Conservation (phyloP, 768 basidiomycete species). For the Rhodosporidiobolus sp. region DNA sequence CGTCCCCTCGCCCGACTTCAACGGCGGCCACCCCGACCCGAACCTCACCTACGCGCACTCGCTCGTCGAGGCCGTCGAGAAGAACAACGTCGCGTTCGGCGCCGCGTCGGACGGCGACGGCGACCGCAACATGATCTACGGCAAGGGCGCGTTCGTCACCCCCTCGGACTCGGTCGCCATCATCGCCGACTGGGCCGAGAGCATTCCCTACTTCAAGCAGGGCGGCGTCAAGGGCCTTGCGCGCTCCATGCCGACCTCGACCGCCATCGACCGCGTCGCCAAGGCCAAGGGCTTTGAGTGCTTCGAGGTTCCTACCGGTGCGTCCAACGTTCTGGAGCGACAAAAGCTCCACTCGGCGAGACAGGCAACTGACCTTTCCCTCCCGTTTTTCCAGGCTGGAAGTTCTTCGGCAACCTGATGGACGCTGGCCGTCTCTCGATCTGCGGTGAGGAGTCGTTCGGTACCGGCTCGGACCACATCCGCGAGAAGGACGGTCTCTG, state of each 20-base stretch:
- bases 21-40: slow-evolving; percentile 96
- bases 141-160: slow-evolving; percentile 94
- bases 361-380: background rate
- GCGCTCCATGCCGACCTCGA: slow-evolving; percentile 94
- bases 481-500: slow-evolving; percentile 99
- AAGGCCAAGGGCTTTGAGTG: slow-evolving; percentile 86
- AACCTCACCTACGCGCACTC: slow-evolving; percentile 95
- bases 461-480: slow-evolving; percentile 99
- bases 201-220: slow-evolving; percentile 86
- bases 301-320: slow-evolving; percentile 95
- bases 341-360: no score
- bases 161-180: slow-evolving; percentile 97
- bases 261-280: slow-evolving; percentile 93
- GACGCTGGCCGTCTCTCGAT: slow-evolving; percentile 96
- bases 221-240: slow-evolving; percentile 92
- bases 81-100: slow-evolving; percentile 79
- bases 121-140: slow-evolving; percentile 99
- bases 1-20: slow-evolving; percentile 87
- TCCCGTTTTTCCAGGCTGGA: slow-evolving; percentile 67
- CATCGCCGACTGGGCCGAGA: slow-evolving; percentile 91
- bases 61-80: slow-evolving; percentile 88
- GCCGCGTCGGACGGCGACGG: slow-evolving; percentile 97
- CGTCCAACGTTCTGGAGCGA: slow-evolving; percentile 41
- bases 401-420: slow-evolving; percentile 99
- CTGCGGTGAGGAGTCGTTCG: slow-evolving; percentile 98